phyloP scores from a whole-genome alignment of 2,329 filamentous ascomycete species.

The Sporothrix sp. region DNA sequence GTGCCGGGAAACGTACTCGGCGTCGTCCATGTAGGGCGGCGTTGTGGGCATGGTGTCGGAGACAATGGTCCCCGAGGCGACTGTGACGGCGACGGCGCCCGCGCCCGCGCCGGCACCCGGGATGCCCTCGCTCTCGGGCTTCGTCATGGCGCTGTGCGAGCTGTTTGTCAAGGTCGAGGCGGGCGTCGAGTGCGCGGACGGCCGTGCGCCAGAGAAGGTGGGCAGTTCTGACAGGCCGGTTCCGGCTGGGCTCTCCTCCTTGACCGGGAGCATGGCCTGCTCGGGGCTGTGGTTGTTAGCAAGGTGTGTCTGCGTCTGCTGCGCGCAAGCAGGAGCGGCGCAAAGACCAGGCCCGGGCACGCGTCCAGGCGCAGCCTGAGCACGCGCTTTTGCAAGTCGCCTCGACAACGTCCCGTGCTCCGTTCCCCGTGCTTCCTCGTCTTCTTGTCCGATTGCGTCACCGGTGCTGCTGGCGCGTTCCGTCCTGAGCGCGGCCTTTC shows the following conservation, averaged over 20 bases:
- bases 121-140: constrained; percentile 8
- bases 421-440: too few species aligned
- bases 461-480: too few species aligned
- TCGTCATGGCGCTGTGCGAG: constrained; percentile 3
- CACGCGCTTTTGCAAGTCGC: too few species aligned
- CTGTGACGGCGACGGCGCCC: constrained; percentile 9
- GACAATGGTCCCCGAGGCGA: constrained; percentile 2
- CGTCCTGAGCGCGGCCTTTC: too few species aligned
- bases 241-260: constrained; percentile 16
- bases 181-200: constrained; percentile 12
- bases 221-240: constrained; percentile 14
- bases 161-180: constrained; percentile 10
- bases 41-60: constrained; percentile 11
- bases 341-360: too few species aligned
- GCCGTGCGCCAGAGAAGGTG: constrained; percentile 7
- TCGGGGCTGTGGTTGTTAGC: constrained; percentile 15
- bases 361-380: too few species aligned
- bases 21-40: not conserved
- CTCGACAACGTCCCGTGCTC: too few species aligned
- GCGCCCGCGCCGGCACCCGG: not conserved
- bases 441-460: too few species aligned
- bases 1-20: constrained; percentile 1
- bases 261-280: constrained; percentile 10
- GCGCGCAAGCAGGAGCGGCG: not conserved
- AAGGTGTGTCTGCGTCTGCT: not conserved